A percentile compares a stretch with the other conserved stretches of the same genome.
These are phyloP conservation scores for Triadica sebifera DNA, from an alignment of 345 rosid species.

Conservation along the genomic window DNA sequence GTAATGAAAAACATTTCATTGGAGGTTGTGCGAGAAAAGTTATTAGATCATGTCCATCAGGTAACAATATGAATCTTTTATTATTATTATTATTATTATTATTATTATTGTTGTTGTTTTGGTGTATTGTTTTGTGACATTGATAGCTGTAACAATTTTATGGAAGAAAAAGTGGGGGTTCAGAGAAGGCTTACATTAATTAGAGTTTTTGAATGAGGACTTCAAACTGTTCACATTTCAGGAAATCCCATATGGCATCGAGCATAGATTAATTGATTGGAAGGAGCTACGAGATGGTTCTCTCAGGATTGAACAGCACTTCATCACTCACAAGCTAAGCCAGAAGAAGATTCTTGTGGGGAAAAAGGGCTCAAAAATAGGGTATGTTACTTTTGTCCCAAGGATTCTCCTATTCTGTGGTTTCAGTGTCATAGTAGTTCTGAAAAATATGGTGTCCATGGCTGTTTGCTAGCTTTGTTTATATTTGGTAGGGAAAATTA, in stretches of 20 bases:
- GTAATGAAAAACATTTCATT: slow-evolving; percentile 79
- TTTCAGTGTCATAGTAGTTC: neutral
- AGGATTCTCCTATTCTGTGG: slow-evolving; percentile 3
- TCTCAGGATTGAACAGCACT: slow-evolving; percentile 84
- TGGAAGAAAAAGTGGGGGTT: neutral
- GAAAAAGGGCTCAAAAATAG: slow-evolving; percentile 77
- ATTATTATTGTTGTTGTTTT: neutral
- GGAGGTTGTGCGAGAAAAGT: slow-evolving; percentile 87
- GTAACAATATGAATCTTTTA: slow-evolving; percentile 35
- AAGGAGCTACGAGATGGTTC: slow-evolving; percentile 81
- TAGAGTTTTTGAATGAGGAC: neutral
- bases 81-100: neutral
- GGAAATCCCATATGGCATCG: slow-evolving; percentile 81
- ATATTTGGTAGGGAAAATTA: neutral
- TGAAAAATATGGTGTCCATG: neutral
- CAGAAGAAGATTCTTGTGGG: slow-evolving; percentile 95
- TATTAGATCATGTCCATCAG: slow-evolving; percentile 88
- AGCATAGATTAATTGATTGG: slow-evolving; percentile 88
- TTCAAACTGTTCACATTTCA: slow-evolving; percentile 24
- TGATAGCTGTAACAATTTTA: neutral
- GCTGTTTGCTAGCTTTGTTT: neutral
- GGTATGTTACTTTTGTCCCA: slow-evolving; percentile 40
- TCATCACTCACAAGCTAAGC: slow-evolving; percentile 67
- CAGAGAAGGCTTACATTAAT: neutral
- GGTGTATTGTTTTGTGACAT: neutral